Evolutionary conservation across 2,329 filamentous ascomycete species (phyloP).

Genomic region (Zymoseptoria ardabiliae): DNA sequence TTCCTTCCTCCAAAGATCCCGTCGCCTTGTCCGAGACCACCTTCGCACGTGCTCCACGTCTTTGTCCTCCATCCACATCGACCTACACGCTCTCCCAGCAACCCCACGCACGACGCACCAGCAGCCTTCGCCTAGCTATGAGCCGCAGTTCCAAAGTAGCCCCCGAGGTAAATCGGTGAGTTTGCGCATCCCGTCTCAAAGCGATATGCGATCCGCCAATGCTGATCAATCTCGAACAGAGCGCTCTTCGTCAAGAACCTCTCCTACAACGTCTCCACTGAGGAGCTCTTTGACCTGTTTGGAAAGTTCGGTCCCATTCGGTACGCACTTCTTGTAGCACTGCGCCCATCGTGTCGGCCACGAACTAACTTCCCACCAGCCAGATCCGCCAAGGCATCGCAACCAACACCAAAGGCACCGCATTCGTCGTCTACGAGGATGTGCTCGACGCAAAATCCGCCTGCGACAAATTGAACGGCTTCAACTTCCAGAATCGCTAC

Average conservation of each 20-base stretch:
- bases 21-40: not conserved
- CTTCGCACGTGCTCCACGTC: not conserved
- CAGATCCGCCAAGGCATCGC: constrained; percentile 98
- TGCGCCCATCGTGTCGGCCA: not conserved
- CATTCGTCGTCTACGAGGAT: constrained; percentile 99
- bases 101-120: not conserved
- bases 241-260: constrained; percentile 99
- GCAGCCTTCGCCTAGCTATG: constrained; percentile 56
- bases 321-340: constrained; percentile 49
- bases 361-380: constrained; percentile 42
- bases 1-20: not conserved
- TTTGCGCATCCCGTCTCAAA: constrained; percentile 18
- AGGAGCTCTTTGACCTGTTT: constrained; percentile 98
- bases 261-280: constrained; percentile 98
- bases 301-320: constrained; percentile 93
- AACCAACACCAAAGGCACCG: constrained; percentile 94
- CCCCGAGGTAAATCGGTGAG: constrained; percentile 97
- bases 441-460: constrained; percentile 98
- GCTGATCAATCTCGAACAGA: constrained; percentile 44
- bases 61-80: not conserved
- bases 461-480: constrained; percentile 99
- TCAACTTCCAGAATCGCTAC: constrained; percentile 99
- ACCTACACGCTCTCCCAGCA: not conserved
- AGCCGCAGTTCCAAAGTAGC: constrained; percentile 95
- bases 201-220: constrained; percentile 1